A percentile compares a stretch with the other conserved stretches of the same genome.
phyloP scores from a whole-genome alignment of 768 basidiomycete species.

The Lactifluus hygrophoroides region DNA sequence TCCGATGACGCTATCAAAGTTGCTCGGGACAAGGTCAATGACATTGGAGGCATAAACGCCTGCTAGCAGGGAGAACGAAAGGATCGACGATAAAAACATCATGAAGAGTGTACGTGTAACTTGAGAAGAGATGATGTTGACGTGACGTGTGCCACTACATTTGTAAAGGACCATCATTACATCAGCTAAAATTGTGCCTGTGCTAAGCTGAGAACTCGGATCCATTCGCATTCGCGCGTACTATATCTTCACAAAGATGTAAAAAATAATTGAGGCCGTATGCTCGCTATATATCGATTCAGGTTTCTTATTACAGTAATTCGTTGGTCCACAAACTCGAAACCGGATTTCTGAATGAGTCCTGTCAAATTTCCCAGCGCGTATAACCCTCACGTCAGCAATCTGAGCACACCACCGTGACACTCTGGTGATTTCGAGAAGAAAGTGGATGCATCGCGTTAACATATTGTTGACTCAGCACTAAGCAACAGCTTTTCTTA shows the following conservation, averaged over 20 bases:
- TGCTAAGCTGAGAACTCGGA: too few relatives aligned
- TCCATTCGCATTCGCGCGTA: too few relatives aligned
- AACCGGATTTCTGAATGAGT: too few relatives aligned
- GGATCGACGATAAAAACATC: conserved; percentile 48
- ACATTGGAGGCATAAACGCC: conserved; percentile 71
- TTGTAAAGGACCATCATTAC: neutral
- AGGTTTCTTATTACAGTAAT: too few relatives aligned
- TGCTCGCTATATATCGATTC: too few relatives aligned
- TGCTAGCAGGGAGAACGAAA: conserved; percentile 48
- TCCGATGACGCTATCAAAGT: conserved; percentile 71
- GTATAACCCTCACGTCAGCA: conserved; percentile 4
- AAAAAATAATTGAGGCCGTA: too few relatives aligned
- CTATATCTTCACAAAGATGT: too few relatives aligned
- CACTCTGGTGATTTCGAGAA: neutral
- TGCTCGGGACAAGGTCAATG: conserved; percentile 62
- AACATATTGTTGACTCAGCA: conserved; percentile 8
- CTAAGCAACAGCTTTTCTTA: neutral
- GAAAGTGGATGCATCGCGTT: neutral
- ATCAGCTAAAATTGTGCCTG: neutral
- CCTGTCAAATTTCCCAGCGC: too few relatives aligned
- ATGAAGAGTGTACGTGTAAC: conserved; percentile 34
- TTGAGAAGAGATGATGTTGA: neutral
- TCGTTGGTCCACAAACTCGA: too few relatives aligned
- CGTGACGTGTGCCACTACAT: conserved; percentile 1
- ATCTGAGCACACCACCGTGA: neutral